Base-by-base conservation (phyloP, 31 red algal genomes). In the Porphyra umbilicalis region DNA sequence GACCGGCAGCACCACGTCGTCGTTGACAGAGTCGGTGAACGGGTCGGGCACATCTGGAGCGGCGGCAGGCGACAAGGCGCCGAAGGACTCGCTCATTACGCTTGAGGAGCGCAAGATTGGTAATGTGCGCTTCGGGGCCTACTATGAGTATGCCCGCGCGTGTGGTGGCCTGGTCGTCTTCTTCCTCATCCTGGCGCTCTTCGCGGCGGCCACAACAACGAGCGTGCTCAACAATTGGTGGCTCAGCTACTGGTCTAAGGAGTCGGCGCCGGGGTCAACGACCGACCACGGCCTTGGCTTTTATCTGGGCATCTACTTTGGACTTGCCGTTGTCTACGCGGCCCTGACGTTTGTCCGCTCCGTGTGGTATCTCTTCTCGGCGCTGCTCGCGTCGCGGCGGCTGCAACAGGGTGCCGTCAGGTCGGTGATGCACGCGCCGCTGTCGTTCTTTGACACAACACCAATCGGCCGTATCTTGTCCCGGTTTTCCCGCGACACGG, bases 401-500 rank as follows among this genome's bases (percentile, higher is more conserved):
- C 57, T 99, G 82, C 97, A 99, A 31, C 75, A 85, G 32, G 77
- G 80, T 14, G 90, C 97, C 92, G 32, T 97, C 13, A 32, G 77
- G 39, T 90, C 88, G 77, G 92, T 99, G 32, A 77, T 99, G 34
- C 79, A 86, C 11, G 94, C 97, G 71, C 97, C 97, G 0, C 84
- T 99, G 75, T 80, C 87, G 36, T 99, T 99, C 80, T 99, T 96
- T 80, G 97, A 99, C 46, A 88, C 86, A 1, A 99, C 97, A 71
- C 97, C 97, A 1, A 93, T 97, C 16, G 97, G 97, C 35, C 90
- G 97, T 38, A 94, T 99, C 46, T 81, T 99, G 75, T 90, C 86
- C 71, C 88, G 97, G 33, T 99, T 95, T 34, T 88, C 92, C 7
- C 78, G 89, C 75, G 96, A 98, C 86, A 84, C 91, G 14, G 85